Base-by-base conservation (phyloP, 495 filamentous ascomycete genomes). In the Penicillium parvum region DNA sequence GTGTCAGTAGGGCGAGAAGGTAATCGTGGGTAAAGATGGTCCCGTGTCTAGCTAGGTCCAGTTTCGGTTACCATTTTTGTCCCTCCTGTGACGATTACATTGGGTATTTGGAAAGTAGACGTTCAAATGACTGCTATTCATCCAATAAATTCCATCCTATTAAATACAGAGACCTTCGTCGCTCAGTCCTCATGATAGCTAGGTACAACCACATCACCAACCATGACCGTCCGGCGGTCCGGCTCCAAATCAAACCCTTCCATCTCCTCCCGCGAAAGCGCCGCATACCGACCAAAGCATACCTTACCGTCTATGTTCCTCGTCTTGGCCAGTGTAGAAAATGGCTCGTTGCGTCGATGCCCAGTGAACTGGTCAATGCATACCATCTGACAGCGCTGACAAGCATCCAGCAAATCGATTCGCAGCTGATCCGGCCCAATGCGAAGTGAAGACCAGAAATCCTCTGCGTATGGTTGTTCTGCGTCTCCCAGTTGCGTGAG, bases 321-420 rank as follows among this genome's bases (percentile, higher is more conserved):
- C 1, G 88, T 96, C 64, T 92, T 95, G 1, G 83, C 81, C 20
- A 98, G 66, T 1, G 90, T 96, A 1, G 86, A 77, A 60, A 92
- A 94, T 0, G 92, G 92, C 59, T 96, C 90, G 46, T 87, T 78
- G 28, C 81, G 76, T 61, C 80, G 85, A 33, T 79, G 74, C 0
- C 82, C 91, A 4, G 85, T 94, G 12, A 82, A 65, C 54, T 95
- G 92, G 48, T 98, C 81, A 32, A 96, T 77, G 58, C 91, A 96
- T 9, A 98, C 84, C 88, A 98, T 96, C 53, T 95, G 89, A 47
- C 92, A 98, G 11, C 92, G 68, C 25, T 90, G 76, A 55, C 92
- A 98, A 14, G 82, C 75, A 0, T 88, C 90, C 4, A 96, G 68
- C 45, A 90, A 78, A 52, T 86, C 72, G 38, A 88, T 84, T 3